Evolutionary conservation across 352 stramenopile species (phyloP).

Genomic region (Phytophthora vignae): DNA sequence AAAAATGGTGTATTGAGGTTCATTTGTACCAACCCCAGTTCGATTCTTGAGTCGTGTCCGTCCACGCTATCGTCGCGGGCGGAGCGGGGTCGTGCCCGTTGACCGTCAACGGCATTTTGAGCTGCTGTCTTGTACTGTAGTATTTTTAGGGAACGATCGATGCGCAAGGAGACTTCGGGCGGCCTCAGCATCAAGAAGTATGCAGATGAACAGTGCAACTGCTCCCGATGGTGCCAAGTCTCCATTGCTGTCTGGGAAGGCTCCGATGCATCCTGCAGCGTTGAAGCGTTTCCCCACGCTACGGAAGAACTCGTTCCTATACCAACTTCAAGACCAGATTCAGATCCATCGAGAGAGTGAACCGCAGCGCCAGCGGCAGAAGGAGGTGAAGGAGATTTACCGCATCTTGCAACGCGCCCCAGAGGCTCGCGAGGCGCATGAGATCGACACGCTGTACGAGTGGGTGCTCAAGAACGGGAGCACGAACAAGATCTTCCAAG

Average conservation of each 20-base stretch:
- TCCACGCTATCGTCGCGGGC: too few relatives aligned
- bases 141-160: constrained; percentile 29
- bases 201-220: constrained; percentile 6
- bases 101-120: constrained; percentile 7
- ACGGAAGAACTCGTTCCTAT: constrained; percentile 54
- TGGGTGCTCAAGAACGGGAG: constrained; percentile 85
- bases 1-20: too few relatives aligned
- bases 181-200: neutral
- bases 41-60: too few relatives aligned
- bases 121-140: constrained; percentile 3
- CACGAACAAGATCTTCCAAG: constrained; percentile 85
- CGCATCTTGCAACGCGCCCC: constrained; percentile 57
- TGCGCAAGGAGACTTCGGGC: too few relatives aligned
- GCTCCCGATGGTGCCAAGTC: constrained; percentile 11
- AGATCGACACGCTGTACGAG: constrained; percentile 84
- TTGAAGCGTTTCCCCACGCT: constrained; percentile 46
- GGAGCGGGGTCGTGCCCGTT: neutral
- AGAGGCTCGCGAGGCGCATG: constrained; percentile 51
- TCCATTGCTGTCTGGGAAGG: constrained; percentile 12
- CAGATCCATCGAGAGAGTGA: constrained; percentile 51
- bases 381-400: constrained; percentile 63
- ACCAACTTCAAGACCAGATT: constrained; percentile 71
- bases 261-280: constrained; percentile 21
- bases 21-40: too few relatives aligned
- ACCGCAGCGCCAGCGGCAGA: constrained; percentile 48